Evolutionary conservation across 768 basidiomycete genomes (phyloP), one percentile per base, ranked within the genome.

Genomic region (Dendrothele bispora): DNA sequence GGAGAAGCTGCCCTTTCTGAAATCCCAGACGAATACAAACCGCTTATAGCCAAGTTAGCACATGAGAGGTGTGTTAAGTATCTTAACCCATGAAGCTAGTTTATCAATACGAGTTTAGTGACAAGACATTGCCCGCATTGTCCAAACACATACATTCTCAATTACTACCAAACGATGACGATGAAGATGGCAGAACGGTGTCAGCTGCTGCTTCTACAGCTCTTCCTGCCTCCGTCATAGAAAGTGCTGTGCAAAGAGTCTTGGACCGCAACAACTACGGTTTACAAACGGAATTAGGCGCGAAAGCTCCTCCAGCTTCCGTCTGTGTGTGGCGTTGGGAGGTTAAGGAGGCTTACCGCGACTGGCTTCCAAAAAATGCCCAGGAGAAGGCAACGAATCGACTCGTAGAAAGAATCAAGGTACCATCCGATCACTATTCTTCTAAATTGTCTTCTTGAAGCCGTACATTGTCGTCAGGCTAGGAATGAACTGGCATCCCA

Each of bases 241-340:
- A 92, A 55, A 64, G 69, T 28, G 78, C 82, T 11, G 84, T 95
- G 42, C 82, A 78, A 59, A 56, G 68, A 2, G 62, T 86, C 10
- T 79, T 90, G 47, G 70, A 62, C 24, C 83, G 93, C 14, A 79
- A 76, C 22, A 94, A 95, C 63, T 95, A 95, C 58, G 93, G 93
- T 1, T 64, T 94, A 5, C 82, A 89, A 43, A 65, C 69, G 2
- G 58, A 67, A 15, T 58, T 66, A 8, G 78, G 78, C 28, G 68
- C 69, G 43, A 88, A 78, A 60, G 58, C 71, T 18, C 83, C 86
- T 12, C n/a, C n/a, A n/a, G 79, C 84, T 6, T 68, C 78, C n/a
- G 66, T 89, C 27, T 84, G 79, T 52, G 69, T 87, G 18, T 95
- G 90, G 91, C 73, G 88, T 43, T 95, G 92, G 93, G 93, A 95